Evolutionary conservation across 345 rosid genomes (phyloP).

Genomic region (Leavenworthia alabamica): DNA sequence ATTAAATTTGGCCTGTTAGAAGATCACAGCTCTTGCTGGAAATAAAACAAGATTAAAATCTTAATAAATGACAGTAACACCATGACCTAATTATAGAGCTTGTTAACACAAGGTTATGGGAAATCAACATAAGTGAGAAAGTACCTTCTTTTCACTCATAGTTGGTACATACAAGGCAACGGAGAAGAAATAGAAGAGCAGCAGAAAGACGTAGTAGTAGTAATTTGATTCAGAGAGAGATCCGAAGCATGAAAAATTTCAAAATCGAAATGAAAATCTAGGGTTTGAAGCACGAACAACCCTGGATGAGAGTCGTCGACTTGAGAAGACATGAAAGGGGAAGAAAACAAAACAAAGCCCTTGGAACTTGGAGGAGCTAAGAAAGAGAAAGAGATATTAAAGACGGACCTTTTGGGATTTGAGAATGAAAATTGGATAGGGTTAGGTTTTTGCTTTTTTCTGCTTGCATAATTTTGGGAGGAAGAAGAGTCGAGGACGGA

Average conservation of each 20-base stretch:
- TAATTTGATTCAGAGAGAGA: conserved; percentile 22
- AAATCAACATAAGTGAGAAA: not conserved
- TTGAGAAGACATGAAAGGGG: conserved; percentile 91
- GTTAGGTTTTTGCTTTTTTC: conserved; percentile 18
- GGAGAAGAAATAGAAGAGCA: conserved; percentile 20
- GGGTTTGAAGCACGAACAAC: conserved; percentile 44
- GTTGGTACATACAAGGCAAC: conserved; percentile 24
- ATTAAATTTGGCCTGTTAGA: not conserved
- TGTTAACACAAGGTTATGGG: not conserved
- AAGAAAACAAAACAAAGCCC: conserved; percentile 36
- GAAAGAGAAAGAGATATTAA: conserved; percentile 4
- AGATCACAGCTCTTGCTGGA: not conserved
- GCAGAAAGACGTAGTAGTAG: conserved; percentile 16
- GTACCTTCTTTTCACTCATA: conserved; percentile 78
- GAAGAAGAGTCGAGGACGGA: conserved; percentile 22
- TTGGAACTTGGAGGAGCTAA: conserved; percentile 24
- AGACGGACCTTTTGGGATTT: conserved; percentile 1
- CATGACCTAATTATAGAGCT: not conserved
- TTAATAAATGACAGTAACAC: not conserved
- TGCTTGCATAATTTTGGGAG: conserved; percentile 7
- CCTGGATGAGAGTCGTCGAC: conserved; percentile 41
- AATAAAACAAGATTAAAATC: not conserved
- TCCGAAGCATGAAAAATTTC: conserved; percentile 25
- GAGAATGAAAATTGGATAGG: conserved; percentile 25
- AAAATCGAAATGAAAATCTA: conserved; percentile 30